These are phyloP conservation scores for Fusarium sp. DNA, from an alignment of 2,329 filamentous ascomycete genomes.

Conservation along the genomic window DNA sequence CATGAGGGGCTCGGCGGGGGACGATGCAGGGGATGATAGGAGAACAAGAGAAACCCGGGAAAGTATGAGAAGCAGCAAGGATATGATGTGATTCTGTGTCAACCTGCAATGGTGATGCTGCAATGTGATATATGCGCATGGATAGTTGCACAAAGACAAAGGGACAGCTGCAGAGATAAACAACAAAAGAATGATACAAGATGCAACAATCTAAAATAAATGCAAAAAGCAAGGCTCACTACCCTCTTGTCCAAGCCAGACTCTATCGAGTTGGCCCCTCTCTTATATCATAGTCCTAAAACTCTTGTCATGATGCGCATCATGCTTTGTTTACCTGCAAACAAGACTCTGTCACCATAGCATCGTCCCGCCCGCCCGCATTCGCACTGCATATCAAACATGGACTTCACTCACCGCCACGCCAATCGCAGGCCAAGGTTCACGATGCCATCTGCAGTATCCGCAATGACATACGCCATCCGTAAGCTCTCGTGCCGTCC, in stretches of 20 bases:
- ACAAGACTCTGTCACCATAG: slow-evolving; percentile 43
- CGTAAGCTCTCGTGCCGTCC: background rate
- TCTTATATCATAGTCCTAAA: slow-evolving; percentile 16
- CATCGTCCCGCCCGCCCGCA: slow-evolving; percentile 39
- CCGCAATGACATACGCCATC: slow-evolving; percentile 17
- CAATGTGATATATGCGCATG: slow-evolving; percentile 15
- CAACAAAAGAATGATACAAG: slow-evolving; percentile 4
- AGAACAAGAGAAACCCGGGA: slow-evolving; percentile 33
- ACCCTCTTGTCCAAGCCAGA: background rate
- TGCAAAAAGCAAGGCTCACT: background rate
- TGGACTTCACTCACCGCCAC: slow-evolving; percentile 34
- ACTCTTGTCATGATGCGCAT: slow-evolving; percentile 40
- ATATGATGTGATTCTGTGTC: background rate
- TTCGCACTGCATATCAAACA: slow-evolving; percentile 37
- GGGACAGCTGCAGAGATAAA: background rate
- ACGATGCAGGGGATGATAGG: slow-evolving; percentile 39
- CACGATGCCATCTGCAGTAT: slow-evolving; percentile 20
- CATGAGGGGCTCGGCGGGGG: slow-evolving; percentile 33
- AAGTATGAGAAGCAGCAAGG: slow-evolving; percentile 23
- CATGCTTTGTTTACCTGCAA: slow-evolving; percentile 45
- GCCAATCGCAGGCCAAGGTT: slow-evolving; percentile 38
- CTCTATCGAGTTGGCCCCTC: background rate
- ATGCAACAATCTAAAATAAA: background rate
- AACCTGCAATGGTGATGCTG: slow-evolving; percentile 9
- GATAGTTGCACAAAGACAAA: slow-evolving; percentile 4